Evolutionary conservation across 129 eudicot species (phyloP), one percentile per base, ranked within the genome.

Genomic region (Ambrosia artemisiifolia): DNA sequence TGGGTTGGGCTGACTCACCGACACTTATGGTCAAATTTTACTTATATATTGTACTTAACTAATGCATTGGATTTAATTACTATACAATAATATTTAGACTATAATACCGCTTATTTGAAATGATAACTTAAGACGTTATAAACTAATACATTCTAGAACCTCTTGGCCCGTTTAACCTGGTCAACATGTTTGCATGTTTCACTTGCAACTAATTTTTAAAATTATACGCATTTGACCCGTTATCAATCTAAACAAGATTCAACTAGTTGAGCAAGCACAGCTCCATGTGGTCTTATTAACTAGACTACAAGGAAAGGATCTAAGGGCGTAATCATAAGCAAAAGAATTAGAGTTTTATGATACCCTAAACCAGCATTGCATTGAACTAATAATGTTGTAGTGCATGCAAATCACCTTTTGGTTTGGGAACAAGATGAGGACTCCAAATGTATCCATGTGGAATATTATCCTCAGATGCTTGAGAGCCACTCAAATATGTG

Each of bases 391-490:
- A 61, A n/a, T 33, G 46, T 48, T 36, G 49, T 11, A 63, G 18
- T 32, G 20, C 49, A 9, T 49, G 43, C 10, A 53, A 69, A 5
- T 65, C 49, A 95, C 99, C 99, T 95, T 90, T 95, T 51, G 99
- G 99, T 83, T 95, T 95, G 70, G 99, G 99, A 71, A 91, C 99
- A 74, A 95, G 97, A 80, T 88, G 95, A 78, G 99, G 99, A 77
- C 97, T 90, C 99, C 99, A 95, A 11, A 95, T 95, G 76, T 95
- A 95, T 72, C 94, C 99, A 81, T 88, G 86, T 44, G 99, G 99
- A 68, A 95, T 81, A 78, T 88, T 83, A 8, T 86, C 56, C 70
- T 91, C 99, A 2, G 90, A 88, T 68, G 94, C 96, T 78, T 95
- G 97, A 60, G 96, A 84, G 24, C 99, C 99, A 85, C 99, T 91